Base-by-base conservation (phyloP, 306 rosid genomes). In the Oxytropis ochrocephala region DNA sequence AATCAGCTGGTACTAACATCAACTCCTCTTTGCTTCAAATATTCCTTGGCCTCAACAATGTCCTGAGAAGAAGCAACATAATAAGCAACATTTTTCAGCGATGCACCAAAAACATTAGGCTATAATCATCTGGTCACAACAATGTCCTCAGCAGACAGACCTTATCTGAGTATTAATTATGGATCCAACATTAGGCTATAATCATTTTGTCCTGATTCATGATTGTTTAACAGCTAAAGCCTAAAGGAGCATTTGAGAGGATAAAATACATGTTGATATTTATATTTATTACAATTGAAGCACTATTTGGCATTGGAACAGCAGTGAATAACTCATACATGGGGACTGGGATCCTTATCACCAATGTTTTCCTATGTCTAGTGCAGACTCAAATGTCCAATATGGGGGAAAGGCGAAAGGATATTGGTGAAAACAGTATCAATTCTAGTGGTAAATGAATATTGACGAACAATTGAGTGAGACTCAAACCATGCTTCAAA, bases 41-140 rank as follows among this genome's bases (percentile, higher is more conserved):
- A 88, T 4, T 85, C 89, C 85, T 81, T 88, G 54, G 98, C 98
- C 82, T 88, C 96, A 13, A 60, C 75, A 59, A 94, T 62, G 62
- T 94, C 96, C 98, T 90, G 64, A 52, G 53, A 69, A 75, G 52
- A 64, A 64, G 68, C 44, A 75, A 75, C 35, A 78, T 59, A 58
- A 64, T 57, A 57, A 64, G 57, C 14, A 41, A 58, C 67, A 50
- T 21, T 49, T 18, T 56, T 18, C 6, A n/a, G 56, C n/a, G 1
- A 56, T 29, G 41, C 33, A 49, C 8, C 39, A 72, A 17, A 46
- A 32, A 39, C 2, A 10, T 36, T 14, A 62, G 36, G 18, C 29
- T 44, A 21, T 21, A 21, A 21, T 21, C 27, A 21, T 21, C 27
- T 21, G 27, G 27, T 21, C 27, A 21, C 27, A 21, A 21, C 27